Percentiles rank a stretch among this genome's conserved stretches.
Evolutionary conservation across 495 filamentous ascomycete genomes (phyloP).

Genomic region (Penicillium ucsense): DNA sequence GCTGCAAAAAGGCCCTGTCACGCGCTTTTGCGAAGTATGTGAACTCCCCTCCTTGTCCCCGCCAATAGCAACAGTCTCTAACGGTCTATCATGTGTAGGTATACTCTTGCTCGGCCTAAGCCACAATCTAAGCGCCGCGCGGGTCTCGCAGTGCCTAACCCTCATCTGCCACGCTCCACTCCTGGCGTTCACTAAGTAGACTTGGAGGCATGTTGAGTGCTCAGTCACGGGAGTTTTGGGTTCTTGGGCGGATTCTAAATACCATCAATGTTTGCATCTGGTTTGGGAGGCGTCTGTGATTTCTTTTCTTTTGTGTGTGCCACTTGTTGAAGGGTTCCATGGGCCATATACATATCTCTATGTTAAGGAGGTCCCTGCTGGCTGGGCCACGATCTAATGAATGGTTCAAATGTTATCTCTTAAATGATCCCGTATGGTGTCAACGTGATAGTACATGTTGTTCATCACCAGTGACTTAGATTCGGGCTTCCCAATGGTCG

Average conservation of each 20-base stretch:
- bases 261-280: slow-evolving; percentile 22
- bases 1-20: slow-evolving; percentile 93
- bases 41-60: background rate
- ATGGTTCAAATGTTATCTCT: slow-evolving; percentile 6
- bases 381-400: slow-evolving; percentile 19
- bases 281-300: slow-evolving; percentile 9
- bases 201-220: background rate
- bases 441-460: too few relatives aligned
- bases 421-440: too few relatives aligned
- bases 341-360: too few relatives aligned
- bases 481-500: too few relatives aligned
- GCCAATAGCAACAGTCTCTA: slow-evolving; percentile 3
- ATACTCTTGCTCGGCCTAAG: slow-evolving; percentile 38
- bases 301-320: slow-evolving; percentile 2
- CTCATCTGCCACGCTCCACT: slow-evolving; percentile 13
- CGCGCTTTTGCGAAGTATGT: slow-evolving; percentile 95
- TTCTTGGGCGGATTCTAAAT: slow-evolving; percentile 9
- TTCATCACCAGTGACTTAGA: too few relatives aligned
- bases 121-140: slow-evolving; percentile 36
- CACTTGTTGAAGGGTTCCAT: background rate
- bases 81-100: slow-evolving; percentile 16
- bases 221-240: background rate
- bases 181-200: slow-evolving; percentile 6
- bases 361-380: background rate
- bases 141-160: slow-evolving; percentile 29